phyloP scores from a whole-genome alignment of 768 basidiomycete species.

The Mycena indigotica region DNA sequence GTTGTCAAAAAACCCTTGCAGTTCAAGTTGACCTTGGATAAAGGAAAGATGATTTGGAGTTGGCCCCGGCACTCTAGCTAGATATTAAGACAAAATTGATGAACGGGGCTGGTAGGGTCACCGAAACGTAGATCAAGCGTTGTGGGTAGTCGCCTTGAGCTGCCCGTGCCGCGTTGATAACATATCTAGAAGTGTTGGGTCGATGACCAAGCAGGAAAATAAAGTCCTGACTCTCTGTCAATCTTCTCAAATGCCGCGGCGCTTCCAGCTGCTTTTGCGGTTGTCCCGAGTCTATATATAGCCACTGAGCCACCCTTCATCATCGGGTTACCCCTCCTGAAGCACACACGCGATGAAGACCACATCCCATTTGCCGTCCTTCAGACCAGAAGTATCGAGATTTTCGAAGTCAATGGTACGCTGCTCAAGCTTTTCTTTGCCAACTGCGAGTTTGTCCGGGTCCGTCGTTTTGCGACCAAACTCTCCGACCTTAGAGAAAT shows the following conservation, averaged over 20 bases:
- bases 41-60: conserved; percentile 50
- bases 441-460: conserved; percentile 38
- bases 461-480: conserved; percentile 67
- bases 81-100: too few relatives aligned
- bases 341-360: conserved; percentile 70
- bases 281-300: conserved; percentile 63
- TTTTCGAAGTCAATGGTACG: conserved; percentile 72
- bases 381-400: conserved; percentile 51
- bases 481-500: conserved; percentile 64
- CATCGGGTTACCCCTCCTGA: too few relatives aligned
- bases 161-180: conserved; percentile 70
- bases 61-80: conserved; percentile 55
- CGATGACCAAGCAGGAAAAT: not conserved
- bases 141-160: conserved; percentile 57
- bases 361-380: conserved; percentile 67
- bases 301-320: too few relatives aligned
- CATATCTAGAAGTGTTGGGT: conserved; percentile 50
- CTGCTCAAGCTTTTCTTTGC: conserved; percentile 66
- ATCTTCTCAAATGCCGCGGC: conserved; percentile 73
- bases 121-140: conserved; percentile 72
- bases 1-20: conserved; percentile 7
- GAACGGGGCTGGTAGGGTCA: too few relatives aligned
- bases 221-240: conserved; percentile 58
- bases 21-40: conserved; percentile 44
- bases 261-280: conserved; percentile 59